A percentile compares a stretch with the other conserved stretches of the same genome.
Evolutionary conservation across 768 basidiomycete genomes (phyloP).

Genomic region (Leccinum obscurum): DNA sequence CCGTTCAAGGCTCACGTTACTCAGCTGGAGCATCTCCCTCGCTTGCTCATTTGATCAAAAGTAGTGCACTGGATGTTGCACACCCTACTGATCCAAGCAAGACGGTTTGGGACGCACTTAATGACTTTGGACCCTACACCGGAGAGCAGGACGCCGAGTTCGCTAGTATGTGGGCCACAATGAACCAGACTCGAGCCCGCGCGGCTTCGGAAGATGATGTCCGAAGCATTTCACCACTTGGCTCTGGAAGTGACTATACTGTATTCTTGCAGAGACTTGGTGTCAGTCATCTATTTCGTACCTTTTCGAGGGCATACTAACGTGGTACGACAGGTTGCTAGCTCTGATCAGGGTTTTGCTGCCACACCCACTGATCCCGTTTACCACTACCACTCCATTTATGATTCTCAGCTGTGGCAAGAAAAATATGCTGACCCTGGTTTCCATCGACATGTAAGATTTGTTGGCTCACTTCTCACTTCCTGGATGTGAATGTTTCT

Average conservation of each 20-base stretch:
- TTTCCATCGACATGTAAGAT: slow-evolving; percentile 66
- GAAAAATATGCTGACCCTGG: slow-evolving; percentile 73
- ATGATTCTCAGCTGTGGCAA: slow-evolving; percentile 71
- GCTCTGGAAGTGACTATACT: slow-evolving; percentile 87
- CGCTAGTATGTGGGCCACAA: slow-evolving; percentile 39
- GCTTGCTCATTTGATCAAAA: slow-evolving; percentile 56
- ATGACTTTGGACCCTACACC: slow-evolving; percentile 54
- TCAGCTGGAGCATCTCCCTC: slow-evolving; percentile 57
- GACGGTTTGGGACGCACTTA: slow-evolving; percentile 59
- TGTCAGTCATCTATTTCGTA: slow-evolving; percentile 35
- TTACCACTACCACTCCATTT: slow-evolving; percentile 77
- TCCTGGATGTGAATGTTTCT: not conserved
- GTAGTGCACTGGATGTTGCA: slow-evolving; percentile 52
- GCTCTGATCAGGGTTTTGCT: slow-evolving; percentile 26
- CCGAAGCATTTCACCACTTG: slow-evolving; percentile 55
- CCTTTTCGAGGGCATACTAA: not conserved
- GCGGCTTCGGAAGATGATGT: slow-evolving; percentile 31
- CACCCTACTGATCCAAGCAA: slow-evolving; percentile 53
- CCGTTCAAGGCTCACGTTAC: slow-evolving; percentile 58
- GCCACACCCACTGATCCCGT: slow-evolving; percentile 48
- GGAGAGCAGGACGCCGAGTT: slow-evolving; percentile 44
- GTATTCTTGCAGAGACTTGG: slow-evolving; percentile 84
- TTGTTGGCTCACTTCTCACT: not conserved
- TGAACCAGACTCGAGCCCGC: slow-evolving; percentile 26
- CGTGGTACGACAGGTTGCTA: slow-evolving; percentile 29